These are phyloP conservation scores for Phialophora chinensis DNA, from an alignment of 2,329 filamentous ascomycete species.

Conservation along the genomic window DNA sequence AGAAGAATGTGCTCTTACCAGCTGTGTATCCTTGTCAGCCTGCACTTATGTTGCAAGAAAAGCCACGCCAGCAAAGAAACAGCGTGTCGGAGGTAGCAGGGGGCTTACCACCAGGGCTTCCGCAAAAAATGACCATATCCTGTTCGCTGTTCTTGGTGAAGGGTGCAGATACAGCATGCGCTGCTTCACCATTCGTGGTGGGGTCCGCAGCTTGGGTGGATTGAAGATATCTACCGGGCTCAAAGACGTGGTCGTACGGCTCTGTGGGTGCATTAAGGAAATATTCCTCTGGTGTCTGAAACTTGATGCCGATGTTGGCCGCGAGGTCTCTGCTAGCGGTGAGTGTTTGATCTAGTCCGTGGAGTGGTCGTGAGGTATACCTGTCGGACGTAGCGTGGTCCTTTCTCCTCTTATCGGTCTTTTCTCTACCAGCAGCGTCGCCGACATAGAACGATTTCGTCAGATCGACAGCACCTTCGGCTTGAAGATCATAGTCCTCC, in stretches of 20 bases:
- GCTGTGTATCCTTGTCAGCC: not conserved
- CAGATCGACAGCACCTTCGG: slow-evolving; percentile 67
- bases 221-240: slow-evolving; percentile 65
- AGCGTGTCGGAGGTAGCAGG: not conserved
- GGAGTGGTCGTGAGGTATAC: slow-evolving; percentile 44
- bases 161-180: slow-evolving; percentile 11
- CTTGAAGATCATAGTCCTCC: slow-evolving; percentile 64
- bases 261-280: slow-evolving; percentile 73
- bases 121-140: slow-evolving; percentile 85
- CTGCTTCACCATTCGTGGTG: not conserved
- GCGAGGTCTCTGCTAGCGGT: slow-evolving; percentile 72
- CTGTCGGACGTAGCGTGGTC: slow-evolving; percentile 68
- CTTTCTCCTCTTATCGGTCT: slow-evolving; percentile 51
- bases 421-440: slow-evolving; percentile 71
- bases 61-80: not conserved
- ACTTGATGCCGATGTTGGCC: slow-evolving; percentile 78
- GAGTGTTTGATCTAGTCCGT: not conserved
- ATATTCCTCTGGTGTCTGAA: slow-evolving; percentile 88
- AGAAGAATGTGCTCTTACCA: not conserved
- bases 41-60: not conserved
- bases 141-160: slow-evolving; percentile 67
- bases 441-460: slow-evolving; percentile 82
- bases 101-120: slow-evolving; percentile 90
- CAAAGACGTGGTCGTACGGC: slow-evolving; percentile 72
- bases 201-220: not conserved